phyloP scores from a whole-genome alignment of 2,329 filamentous ascomycete genomes.

The Xylaria sp. region DNA sequence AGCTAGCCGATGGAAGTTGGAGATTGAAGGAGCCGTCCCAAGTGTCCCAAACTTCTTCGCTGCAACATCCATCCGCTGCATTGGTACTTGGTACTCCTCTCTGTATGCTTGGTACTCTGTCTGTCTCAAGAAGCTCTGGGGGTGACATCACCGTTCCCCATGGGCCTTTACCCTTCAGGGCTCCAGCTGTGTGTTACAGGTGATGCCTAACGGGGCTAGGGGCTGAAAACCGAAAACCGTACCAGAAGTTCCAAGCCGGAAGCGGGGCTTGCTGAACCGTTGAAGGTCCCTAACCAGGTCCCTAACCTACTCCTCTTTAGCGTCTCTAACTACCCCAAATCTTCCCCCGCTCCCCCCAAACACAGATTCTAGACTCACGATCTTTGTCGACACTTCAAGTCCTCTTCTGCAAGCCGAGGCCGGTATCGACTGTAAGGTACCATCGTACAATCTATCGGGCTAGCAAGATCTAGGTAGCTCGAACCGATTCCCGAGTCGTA shows the following conservation, averaged over 20 bases:
- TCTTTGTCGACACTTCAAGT: neutral
- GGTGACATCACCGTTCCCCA: conserved; percentile 28
- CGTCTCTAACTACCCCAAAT: neutral
- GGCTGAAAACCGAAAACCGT: neutral
- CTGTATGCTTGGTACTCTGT: no score
- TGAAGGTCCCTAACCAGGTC: neutral
- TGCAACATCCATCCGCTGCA: neutral
- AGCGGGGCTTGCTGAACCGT: conserved; percentile 4
- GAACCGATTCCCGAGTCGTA: neutral
- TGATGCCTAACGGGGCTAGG: conserved; percentile 6
- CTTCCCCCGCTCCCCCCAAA: neutral
- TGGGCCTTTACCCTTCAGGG: conserved; percentile 6
- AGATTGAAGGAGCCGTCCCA: conserved; percentile 13
- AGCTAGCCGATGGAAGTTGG: neutral
- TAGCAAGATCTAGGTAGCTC: conserved; percentile 14
- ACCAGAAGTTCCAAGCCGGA: conserved; percentile 5
- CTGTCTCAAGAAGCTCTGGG: neutral
- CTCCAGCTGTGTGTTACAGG: conserved; percentile 4
- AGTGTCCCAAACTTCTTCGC: no score
- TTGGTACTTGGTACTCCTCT: no score
- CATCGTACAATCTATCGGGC: neutral
- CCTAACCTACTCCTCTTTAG: neutral
- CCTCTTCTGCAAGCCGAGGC: neutral
- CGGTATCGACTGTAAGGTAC: conserved; percentile 19
- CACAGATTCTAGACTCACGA: neutral